Evolutionary conservation across 139 green algal genomes (phyloP).

Genomic region (Closterium sp.): DNA sequence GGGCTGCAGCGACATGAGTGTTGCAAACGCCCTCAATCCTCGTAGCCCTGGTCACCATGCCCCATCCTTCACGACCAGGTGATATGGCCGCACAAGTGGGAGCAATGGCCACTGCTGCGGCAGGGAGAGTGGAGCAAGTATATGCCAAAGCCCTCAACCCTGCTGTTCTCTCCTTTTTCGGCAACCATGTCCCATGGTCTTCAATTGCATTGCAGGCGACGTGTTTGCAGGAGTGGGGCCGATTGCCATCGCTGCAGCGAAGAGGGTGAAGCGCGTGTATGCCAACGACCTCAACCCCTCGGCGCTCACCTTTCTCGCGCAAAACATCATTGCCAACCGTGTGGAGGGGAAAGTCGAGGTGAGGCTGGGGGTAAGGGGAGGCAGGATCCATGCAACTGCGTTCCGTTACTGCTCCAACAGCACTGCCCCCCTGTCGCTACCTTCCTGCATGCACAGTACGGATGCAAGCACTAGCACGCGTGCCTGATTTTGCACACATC

Average conservation of each 20-base stretch:
- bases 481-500: no score
- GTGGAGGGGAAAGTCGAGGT: background rate
- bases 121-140: background rate
- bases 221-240: conserved; percentile 72
- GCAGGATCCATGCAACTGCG: no score
- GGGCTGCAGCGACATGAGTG: no score
- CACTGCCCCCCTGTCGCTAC: no score
- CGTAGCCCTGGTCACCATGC: background rate
- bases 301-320: conserved; percentile 64
- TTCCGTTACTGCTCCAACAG: no score
- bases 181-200: background rate
- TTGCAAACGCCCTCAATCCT: no score
- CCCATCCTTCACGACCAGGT: background rate
- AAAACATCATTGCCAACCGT: conserved; percentile 59
- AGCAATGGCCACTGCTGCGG: no score
- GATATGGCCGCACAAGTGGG: background rate
- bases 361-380: no score
- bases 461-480: no score
- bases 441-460: no score
- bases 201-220: conserved; percentile 13
- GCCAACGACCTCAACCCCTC: conserved; percentile 93
- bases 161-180: background rate
- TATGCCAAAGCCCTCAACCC: background rate
- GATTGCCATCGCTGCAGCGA: conserved; percentile 86
- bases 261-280: conserved; percentile 72